Conservation (phyloP, 2,329 filamentous ascomycete species). For the Thielaviopsis ethacetica region DNA sequence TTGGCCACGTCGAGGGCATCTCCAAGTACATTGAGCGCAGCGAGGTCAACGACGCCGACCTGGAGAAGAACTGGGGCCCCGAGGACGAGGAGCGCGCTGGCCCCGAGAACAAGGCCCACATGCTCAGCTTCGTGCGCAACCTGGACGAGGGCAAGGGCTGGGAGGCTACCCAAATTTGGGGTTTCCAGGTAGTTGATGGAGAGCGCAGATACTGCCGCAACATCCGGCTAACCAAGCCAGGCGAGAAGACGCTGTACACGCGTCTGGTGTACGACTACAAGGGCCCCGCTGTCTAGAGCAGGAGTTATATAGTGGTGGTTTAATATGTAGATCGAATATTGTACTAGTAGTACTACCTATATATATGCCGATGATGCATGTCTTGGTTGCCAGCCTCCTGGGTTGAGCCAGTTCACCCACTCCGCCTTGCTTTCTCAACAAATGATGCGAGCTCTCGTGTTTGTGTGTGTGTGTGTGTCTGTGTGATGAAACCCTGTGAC, state of each 20-base stretch:
- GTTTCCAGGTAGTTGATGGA: conserved; percentile 37
- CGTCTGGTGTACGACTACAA: conserved; percentile 41
- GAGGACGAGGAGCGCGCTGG: conserved; percentile 33
- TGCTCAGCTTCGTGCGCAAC: conserved; percentile 47
- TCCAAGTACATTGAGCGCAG: conserved; percentile 32
- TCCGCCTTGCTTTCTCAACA: background rate
- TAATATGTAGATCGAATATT: background rate
- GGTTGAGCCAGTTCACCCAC: conserved; percentile 1
- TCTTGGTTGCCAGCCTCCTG: background rate
- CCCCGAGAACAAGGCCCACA: conserved; percentile 42
- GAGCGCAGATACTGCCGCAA: conserved; percentile 37
- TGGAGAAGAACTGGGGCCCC: conserved; percentile 42
- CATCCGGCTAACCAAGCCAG: conserved; percentile 33
- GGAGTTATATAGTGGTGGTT: background rate
- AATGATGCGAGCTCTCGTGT: background rate
- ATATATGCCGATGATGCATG: background rate
- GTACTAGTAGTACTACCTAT: background rate
- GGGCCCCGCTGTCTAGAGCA: conserved; percentile 2
- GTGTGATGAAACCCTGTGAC: background rate
- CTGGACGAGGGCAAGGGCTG: conserved; percentile 29
- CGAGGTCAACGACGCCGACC: conserved; percentile 37
- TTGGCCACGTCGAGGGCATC: conserved; percentile 51
- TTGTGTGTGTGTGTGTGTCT: background rate
- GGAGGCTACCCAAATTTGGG: conserved; percentile 43
- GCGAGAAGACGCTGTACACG: conserved; percentile 29